Percentiles rank a stretch among this genome's conserved stretches.
Evolutionary conservation across 2,329 filamentous ascomycete species (phyloP).

Genomic region (Chaetothyriales sp.): DNA sequence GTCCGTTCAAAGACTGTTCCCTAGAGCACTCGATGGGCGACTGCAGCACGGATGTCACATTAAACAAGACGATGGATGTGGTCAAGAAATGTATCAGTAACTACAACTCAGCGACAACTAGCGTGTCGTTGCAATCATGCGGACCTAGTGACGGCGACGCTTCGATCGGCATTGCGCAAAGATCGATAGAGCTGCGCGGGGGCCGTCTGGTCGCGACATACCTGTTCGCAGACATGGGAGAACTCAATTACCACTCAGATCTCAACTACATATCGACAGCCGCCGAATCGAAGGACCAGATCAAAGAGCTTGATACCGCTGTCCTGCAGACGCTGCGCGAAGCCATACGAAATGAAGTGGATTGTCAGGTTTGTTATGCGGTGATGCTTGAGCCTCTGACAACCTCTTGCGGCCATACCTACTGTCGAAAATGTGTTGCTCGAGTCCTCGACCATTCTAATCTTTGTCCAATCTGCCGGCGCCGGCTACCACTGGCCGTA

Average conservation of each 20-base stretch:
- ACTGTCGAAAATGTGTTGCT: constrained; percentile 67
- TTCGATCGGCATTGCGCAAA: constrained; percentile 17
- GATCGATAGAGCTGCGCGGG: constrained; percentile 33
- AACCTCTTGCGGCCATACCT: constrained; percentile 77
- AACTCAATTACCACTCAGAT: constrained; percentile 44
- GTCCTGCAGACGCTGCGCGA: constrained; percentile 49
- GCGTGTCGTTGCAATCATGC: constrained; percentile 25
- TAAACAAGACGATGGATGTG: constrained; percentile 56
- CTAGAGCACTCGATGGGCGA: constrained; percentile 64
- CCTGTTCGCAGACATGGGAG: constrained; percentile 48
- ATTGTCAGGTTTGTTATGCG: constrained; percentile 80
- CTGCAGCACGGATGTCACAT: constrained; percentile 61
- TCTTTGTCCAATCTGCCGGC: constrained; percentile 69
- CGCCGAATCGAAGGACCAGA: constrained; percentile 12
- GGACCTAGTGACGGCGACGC: constrained; percentile 23
- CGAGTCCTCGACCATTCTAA: constrained; percentile 64
- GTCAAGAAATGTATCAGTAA: constrained; percentile 41
- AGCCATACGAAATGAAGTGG: constrained; percentile 54
- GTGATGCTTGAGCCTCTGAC: constrained; percentile 71
- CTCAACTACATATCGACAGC: constrained; percentile 33
- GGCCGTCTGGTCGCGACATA: constrained; percentile 55
- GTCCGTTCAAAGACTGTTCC: constrained; percentile 53
- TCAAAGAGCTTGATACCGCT: constrained; percentile 32
- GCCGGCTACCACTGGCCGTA: constrained; percentile 42
- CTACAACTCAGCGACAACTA: constrained; percentile 22